A percentile compares a stretch with the other conserved stretches of the same genome.
These are phyloP conservation scores for Pyrenochaeta sp. DNA, from an alignment of 2,329 filamentous ascomycete species.

Conservation along the genomic window DNA sequence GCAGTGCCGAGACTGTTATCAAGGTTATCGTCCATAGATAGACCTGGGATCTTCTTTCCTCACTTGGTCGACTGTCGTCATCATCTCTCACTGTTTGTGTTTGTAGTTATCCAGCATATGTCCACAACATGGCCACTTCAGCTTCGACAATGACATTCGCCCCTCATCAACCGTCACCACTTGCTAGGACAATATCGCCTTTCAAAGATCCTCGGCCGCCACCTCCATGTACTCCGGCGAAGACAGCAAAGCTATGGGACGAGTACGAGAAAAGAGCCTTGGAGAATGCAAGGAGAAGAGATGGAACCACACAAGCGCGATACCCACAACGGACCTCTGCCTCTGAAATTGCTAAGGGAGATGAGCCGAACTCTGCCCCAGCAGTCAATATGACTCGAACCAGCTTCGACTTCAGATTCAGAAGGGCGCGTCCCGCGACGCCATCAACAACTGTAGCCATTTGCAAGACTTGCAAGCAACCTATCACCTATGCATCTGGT, in stretches of 20 bases:
- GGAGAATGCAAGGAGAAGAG: constrained; percentile 42
- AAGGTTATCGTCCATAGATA: constrained; percentile 32
- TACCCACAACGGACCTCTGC: constrained; percentile 29
- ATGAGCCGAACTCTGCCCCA: constrained; percentile 14
- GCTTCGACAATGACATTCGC: constrained; percentile 27
- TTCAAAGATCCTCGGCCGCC: constrained; percentile 40
- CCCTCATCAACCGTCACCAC: constrained; percentile 31
- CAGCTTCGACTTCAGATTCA: constrained; percentile 39
- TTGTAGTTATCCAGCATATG: background rate
- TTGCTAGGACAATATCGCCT: constrained; percentile 34
- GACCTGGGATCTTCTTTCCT: constrained; percentile 21
- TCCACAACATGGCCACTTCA: constrained; percentile 20
- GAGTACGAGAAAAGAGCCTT: constrained; percentile 44
- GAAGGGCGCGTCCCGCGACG: constrained; percentile 11
- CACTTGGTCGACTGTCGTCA: constrained; percentile 21
- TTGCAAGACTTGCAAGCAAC: constrained; percentile 41
- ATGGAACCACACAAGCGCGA: constrained; percentile 22
- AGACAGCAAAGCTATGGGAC: constrained; percentile 46
- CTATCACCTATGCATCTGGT: constrained; percentile 37
- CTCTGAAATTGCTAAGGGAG: constrained; percentile 29
- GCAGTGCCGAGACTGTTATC: constrained; percentile 38
- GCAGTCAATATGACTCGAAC: constrained; percentile 19
- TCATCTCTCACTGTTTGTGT: constrained; percentile 11
- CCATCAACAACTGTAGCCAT: constrained; percentile 33
- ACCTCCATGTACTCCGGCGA: constrained; percentile 34